Base-by-base conservation (phyloP, 179 eudicot species). In the Drosera spatulata region DNA sequence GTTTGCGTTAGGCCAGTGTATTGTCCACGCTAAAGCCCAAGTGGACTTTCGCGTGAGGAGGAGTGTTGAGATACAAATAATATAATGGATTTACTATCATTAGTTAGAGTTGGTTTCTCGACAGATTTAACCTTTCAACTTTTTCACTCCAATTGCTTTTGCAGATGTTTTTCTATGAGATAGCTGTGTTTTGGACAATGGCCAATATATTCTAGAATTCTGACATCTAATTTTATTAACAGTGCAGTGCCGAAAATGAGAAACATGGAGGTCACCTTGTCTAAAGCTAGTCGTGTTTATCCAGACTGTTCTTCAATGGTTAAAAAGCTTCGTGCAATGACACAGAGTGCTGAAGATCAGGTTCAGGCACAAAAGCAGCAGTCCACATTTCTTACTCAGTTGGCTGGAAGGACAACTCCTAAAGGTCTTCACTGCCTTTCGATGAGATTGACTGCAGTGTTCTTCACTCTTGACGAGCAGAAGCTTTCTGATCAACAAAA, bases 341-440 rank as follows among this genome's bases (percentile, higher is more conserved):
- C 87, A 41, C 77, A 80, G 69, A 91, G 65, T 77, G 82, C 94
- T 46, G 99, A 94, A 79, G 94, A 94, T 67, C 94, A 77, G 62
- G 79, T 80, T 53, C 79, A 68, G 53, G 69, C 77, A 22, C 94
- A 80, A 66, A 85, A 80, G 72, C 76, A 65, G 53, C 86, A 89
- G 68, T 71, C 80, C 46, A 48, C 73, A 49, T 94, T 84, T 76
- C 88, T 94, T 58, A 74, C 77, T 58, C 84, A 75, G 75, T 88
- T 94, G 68, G 88, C 91, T 45, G 99, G 94, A 69, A 85, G 97
- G 75, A 94, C 97, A 63, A 89, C 89, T 3, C 97, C 99, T 5
- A 94, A 86, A 77, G 94, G 97, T 67, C 88, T 86, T 66, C 99
- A 94, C 71, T 94, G 99, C 77, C 91, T 94, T 58, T 94, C 99